Evolutionary conservation across 78 protist species (phyloP), one percentile per base, ranked within the genome.

Genomic region (Emiliania huxleyi): DNA sequence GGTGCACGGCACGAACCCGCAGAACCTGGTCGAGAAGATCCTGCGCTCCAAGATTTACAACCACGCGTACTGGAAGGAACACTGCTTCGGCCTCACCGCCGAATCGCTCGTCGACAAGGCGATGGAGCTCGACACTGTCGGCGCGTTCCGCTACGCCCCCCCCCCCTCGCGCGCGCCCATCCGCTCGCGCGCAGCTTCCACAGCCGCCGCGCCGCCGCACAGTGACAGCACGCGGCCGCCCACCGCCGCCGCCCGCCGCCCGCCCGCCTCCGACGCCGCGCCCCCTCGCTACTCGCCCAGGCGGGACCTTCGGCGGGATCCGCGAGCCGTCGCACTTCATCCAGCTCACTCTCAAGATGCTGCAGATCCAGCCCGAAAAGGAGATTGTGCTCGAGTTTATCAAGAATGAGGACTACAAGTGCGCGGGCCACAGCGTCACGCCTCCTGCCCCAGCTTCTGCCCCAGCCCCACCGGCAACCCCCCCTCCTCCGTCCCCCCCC

Each of bases 11-110:
- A 88, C 95, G 15, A 91, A 95, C 73, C 96, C 98, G 11, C 97
- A 93, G 95, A 71, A 46, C 55, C 91, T 98, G n/a, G 81, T 98
- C 40, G 99, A 98, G 73, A 97, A 97, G 94, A 97, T 98, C 49
- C 49, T 96, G 42, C 93, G 99, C 75, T 44, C 49, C 18, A 94
- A 97, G 55, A 98, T 98, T 38, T 94, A 94, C 71, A 93, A 93
- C 40, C 52, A 93, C 29, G 88, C 83, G 1, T 98, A 97, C 91
- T 98, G 99, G 99, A 98, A 98, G 91, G 99, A 98, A 84, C 97
- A 98, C 48, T 98, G 99, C 94, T 98, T 98, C 52, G 99, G 97
- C 29, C 95, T 98, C 38, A 94, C 91, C 37, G 99, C 97, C 52
- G 98, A 97, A 55, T 56, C 96, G 21, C 69, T 98, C 29, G 96